Conservation (phyloP, 805 yeast species). For the Cephaloascus fragrans region DNA sequence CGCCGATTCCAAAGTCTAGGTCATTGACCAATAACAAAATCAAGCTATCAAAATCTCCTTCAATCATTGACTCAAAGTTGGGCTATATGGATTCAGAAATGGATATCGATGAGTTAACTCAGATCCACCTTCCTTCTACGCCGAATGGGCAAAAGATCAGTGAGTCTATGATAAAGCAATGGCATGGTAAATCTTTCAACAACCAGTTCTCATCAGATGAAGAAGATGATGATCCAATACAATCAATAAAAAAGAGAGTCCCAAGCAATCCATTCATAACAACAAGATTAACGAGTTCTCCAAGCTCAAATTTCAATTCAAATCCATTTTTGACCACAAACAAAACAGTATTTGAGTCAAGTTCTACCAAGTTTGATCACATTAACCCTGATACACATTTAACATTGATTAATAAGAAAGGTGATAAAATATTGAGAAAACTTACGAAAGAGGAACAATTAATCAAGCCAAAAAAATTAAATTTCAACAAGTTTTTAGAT, state of each 20-base stretch:
- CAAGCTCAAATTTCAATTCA: conserved; percentile 1
- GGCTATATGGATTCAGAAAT: neutral
- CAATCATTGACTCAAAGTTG: neutral
- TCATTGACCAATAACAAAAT: neutral
- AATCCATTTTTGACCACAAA: neutral
- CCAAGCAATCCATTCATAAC: conserved; percentile 15
- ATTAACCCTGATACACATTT: neutral
- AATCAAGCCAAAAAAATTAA: conserved; percentile 28
- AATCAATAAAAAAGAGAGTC: conserved; percentile 1
- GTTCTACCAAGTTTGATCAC: neutral
- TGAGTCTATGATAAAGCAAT: conserved; percentile 20
- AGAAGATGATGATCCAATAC: conserved; percentile 9
- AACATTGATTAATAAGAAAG: conserved; percentile 24
- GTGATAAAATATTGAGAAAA: conserved; percentile 20
- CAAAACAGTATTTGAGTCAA: too few species aligned
- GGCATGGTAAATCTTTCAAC: conserved; percentile 26
- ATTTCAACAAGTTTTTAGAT: conserved; percentile 9
- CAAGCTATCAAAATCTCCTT: conserved; percentile 1
- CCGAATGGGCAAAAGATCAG: conserved; percentile 21
- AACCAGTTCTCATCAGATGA: conserved; percentile 21
- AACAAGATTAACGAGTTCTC: too few species aligned
- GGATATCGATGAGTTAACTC: conserved; percentile 1
- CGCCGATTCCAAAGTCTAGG: too few species aligned
- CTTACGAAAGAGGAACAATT: conserved; percentile 21
- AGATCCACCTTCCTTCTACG: too few species aligned